Percentiles rank a stretch among this genome's conserved stretches.
phyloP scores from a whole-genome alignment of 306 rosid genomes.

The Lotus japonicus region DNA sequence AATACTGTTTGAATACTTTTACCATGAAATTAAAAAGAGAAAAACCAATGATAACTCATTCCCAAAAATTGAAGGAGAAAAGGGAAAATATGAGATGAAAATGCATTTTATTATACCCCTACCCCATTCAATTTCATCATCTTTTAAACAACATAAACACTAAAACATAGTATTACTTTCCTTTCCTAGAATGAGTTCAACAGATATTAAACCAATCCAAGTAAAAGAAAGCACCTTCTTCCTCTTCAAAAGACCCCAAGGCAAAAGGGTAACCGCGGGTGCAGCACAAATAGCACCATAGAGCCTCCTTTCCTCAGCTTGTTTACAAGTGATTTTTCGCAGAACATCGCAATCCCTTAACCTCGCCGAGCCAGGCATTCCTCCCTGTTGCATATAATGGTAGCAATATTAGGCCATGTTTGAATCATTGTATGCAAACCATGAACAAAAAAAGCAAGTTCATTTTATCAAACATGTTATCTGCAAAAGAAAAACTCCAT shows the following conservation, averaged over 20 bases:
- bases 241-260: slow-evolving; percentile 85
- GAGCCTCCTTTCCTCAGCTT: slow-evolving; percentile 76
- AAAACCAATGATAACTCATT: too few relatives aligned
- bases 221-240: slow-evolving; percentile 51
- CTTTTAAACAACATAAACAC: neutral
- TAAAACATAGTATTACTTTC: too few relatives aligned
- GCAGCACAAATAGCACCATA: slow-evolving; percentile 96
- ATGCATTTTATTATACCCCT: neutral
- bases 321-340: slow-evolving; percentile 60
- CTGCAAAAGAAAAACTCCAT: too few relatives aligned
- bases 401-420: too few relatives aligned
- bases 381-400: slow-evolving; percentile 44
- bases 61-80: too few relatives aligned
- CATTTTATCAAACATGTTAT: too few relatives aligned
- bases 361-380: slow-evolving; percentile 95
- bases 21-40: too few relatives aligned
- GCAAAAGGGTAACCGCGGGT: slow-evolving; percentile 89
- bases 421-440: too few relatives aligned
- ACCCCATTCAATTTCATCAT: neutral
- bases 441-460: too few relatives aligned
- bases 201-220: neutral
- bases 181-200: neutral
- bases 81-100: too few relatives aligned
- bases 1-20: too few relatives aligned
- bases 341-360: slow-evolving; percentile 72